phyloP scores from a whole-genome alignment of 225 moss, liverwort and hornwort species.

The Anthoceros angustus region DNA sequence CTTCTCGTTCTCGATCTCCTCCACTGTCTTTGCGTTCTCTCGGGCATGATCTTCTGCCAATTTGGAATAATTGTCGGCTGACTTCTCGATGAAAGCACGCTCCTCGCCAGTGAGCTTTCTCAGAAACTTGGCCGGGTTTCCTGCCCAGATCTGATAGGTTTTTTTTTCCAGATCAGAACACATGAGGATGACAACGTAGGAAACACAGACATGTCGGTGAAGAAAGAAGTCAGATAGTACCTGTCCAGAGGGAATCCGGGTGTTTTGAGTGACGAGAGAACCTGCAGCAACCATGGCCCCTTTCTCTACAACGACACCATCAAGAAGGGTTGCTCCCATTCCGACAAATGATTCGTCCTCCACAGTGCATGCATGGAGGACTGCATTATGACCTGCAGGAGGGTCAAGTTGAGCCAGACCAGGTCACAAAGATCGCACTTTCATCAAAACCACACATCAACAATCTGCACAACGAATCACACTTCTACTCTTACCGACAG shows the following conservation, averaged over 20 bases:
- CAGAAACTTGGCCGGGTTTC: constrained; percentile 80
- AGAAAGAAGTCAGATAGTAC: constrained; percentile 11
- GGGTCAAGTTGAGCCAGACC: not conserved
- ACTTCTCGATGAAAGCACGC: constrained; percentile 53
- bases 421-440: constrained; percentile 3
- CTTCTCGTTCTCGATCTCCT: constrained; percentile 37
- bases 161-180: not conserved
- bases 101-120: constrained; percentile 62
- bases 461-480: constrained; percentile 5
- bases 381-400: constrained; percentile 57
- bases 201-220: not conserved
- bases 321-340: constrained; percentile 81
- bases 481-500: constrained; percentile 39
- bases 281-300: constrained; percentile 88
- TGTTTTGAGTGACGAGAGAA: constrained; percentile 54
- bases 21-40: constrained; percentile 60
- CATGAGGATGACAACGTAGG: not conserved
- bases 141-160: constrained; percentile 63
- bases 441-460: constrained; percentile 6
- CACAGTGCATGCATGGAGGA: constrained; percentile 78
- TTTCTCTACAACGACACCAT: constrained; percentile 78
- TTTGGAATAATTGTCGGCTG: constrained; percentile 56
- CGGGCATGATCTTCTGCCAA: constrained; percentile 48
- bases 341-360: constrained; percentile 93
- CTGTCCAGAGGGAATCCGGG: constrained; percentile 69